These are phyloP conservation scores for Phytophthora syringae DNA, from an alignment of 352 stramenopile species.

Conservation along the genomic window DNA sequence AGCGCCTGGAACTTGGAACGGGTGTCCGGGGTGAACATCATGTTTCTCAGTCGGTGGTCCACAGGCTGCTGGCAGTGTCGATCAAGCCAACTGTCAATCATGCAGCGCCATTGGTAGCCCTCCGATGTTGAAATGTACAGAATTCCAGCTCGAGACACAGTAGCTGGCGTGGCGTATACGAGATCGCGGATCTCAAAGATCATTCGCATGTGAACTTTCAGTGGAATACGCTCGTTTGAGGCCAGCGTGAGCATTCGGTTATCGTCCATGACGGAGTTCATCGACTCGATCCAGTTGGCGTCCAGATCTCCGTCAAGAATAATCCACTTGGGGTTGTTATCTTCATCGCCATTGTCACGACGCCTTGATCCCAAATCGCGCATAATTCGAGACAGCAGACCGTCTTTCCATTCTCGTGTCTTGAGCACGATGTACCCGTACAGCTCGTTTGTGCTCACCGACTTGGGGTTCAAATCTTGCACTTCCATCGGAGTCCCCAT, in stretches of 20 bases:
- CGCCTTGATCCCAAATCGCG: slow-evolving; percentile 92
- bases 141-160: slow-evolving; percentile 95
- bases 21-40: slow-evolving; percentile 82
- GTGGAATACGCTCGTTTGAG: slow-evolving; percentile 96
- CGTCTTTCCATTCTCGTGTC: slow-evolving; percentile 97
- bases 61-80: slow-evolving; percentile 67
- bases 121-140: slow-evolving; percentile 96
- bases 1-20: slow-evolving; percentile 83
- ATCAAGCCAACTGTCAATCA: slow-evolving; percentile 95
- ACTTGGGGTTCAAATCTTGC: slow-evolving; percentile 96
- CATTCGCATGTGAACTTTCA: slow-evolving; percentile 97
- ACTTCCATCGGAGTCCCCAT: slow-evolving; percentile 90
- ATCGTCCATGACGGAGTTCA: slow-evolving; percentile 98
- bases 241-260: slow-evolving; percentile 97
- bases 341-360: slow-evolving; percentile 88
- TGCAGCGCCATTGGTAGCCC: slow-evolving; percentile 94
- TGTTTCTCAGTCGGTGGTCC: slow-evolving; percentile 72
- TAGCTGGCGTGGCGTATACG: slow-evolving; percentile 95
- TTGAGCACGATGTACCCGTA: slow-evolving; percentile 97
- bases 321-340: slow-evolving; percentile 97
- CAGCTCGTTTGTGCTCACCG: slow-evolving; percentile 95
- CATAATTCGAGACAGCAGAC: slow-evolving; percentile 96
- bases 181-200: slow-evolving; percentile 98
- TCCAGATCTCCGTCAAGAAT: slow-evolving; percentile 97
- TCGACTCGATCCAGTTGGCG: slow-evolving; percentile 98